phyloP scores from a whole-genome alignment of 2,329 filamentous ascomycete genomes.

The Aureobasidium sp. region DNA sequence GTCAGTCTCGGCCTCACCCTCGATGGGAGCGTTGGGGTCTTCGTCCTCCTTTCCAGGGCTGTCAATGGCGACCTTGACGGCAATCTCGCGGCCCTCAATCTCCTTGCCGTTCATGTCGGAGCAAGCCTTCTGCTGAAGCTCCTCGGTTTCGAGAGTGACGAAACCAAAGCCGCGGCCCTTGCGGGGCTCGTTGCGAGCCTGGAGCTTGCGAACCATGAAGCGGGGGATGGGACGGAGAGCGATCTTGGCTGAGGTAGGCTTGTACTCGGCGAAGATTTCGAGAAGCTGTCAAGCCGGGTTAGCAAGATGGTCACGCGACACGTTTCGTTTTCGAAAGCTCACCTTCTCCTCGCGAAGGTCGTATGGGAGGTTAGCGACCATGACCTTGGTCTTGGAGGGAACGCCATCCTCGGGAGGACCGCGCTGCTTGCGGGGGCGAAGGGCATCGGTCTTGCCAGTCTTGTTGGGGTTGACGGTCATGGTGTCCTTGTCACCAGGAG shows the following conservation, averaged over 20 bases:
- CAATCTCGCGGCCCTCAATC: slow-evolving; percentile 96
- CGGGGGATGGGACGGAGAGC: slow-evolving; percentile 95
- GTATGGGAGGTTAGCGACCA: slow-evolving; percentile 98
- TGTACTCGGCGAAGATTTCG: slow-evolving; percentile 89
- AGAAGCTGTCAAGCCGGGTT: slow-evolving; percentile 58
- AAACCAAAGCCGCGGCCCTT: slow-evolving; percentile 99
- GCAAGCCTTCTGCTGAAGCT: slow-evolving; percentile 95
- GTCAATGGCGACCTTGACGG: slow-evolving; percentile 99
- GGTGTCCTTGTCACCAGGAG: slow-evolving; percentile 39
- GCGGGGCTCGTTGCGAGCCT: slow-evolving; percentile 92
- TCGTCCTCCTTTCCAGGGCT: slow-evolving; percentile 98
- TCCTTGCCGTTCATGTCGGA: slow-evolving; percentile 99
- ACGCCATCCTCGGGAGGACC: slow-evolving; percentile 95
- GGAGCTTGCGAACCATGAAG: slow-evolving; percentile 99
- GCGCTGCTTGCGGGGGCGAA: slow-evolving; percentile 64
- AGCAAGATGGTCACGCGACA: not conserved
- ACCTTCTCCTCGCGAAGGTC: slow-evolving; percentile 97
- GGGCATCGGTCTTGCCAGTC: slow-evolving; percentile 37
- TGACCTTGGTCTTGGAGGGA: slow-evolving; percentile 99
- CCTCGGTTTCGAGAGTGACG: slow-evolving; percentile 90
- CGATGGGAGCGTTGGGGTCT: slow-evolving; percentile 43
- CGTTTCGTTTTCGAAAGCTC: slow-evolving; percentile 25
- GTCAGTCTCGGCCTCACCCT: slow-evolving; percentile 27
- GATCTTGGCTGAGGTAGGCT: slow-evolving; percentile 93
- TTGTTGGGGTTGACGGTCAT: slow-evolving; percentile 30